These are phyloP conservation scores for Vitis rotundifolia DNA, from an alignment of 164 flowering plant genomes.

Conservation along the genomic window DNA sequence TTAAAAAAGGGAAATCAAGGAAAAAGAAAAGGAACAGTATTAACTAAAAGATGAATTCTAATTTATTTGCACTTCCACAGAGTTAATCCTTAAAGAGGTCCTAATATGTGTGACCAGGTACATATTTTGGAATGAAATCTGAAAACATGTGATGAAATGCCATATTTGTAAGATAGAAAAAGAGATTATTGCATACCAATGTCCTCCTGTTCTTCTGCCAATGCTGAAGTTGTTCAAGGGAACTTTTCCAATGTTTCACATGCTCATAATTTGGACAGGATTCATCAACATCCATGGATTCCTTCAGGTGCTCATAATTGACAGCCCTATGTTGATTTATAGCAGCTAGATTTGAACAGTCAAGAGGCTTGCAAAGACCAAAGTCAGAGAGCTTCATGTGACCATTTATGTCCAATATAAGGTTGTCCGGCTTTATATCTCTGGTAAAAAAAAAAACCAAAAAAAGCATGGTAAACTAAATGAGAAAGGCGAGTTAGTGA, in stretches of 20 bases:
- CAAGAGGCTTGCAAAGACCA: conserved; percentile 97
- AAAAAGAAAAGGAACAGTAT: not conserved
- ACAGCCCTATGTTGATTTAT: conserved; percentile 73
- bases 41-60: too few relatives aligned
- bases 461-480: not conserved
- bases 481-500: conserved; percentile 1
- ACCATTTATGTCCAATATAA: conserved; percentile 82
- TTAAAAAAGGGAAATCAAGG: not conserved
- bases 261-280: conserved; percentile 43
- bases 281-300: conserved; percentile 80
- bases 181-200: conserved; percentile 46
- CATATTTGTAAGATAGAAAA: not conserved
- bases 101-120: too few relatives aligned
- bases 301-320: conserved; percentile 64
- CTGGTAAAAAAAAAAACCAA: conserved; percentile 33
- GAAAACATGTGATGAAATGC: not conserved
- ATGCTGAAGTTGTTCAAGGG: conserved; percentile 84
- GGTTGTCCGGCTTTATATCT: conserved; percentile 97
- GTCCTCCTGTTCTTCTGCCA: conserved; percentile 91
- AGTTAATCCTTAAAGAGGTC: too few relatives aligned
- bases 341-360: conserved; percentile 66
- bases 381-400: conserved; percentile 98
- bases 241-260: conserved; percentile 77
- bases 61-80: too few relatives aligned
- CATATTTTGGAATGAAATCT: not conserved